Evolutionary conservation across 2,329 filamentous ascomycete species (phyloP).

Genomic region (Fusarium concolor): DNA sequence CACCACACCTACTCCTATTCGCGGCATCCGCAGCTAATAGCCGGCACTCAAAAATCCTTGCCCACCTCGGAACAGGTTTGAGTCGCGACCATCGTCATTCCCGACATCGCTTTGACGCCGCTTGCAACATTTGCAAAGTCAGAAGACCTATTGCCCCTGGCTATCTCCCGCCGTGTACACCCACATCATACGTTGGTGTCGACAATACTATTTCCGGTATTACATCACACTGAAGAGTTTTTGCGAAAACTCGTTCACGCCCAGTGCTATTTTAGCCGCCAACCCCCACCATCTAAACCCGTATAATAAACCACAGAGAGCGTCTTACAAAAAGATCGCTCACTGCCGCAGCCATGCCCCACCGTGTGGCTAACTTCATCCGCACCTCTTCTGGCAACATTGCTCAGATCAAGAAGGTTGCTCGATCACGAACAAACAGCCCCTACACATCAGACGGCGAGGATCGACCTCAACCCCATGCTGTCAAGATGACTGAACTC

Average conservation of each 20-base stretch:
- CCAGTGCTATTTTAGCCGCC: slow-evolving; percentile 34
- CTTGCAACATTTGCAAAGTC: slow-evolving; percentile 21
- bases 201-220: slow-evolving; percentile 24
- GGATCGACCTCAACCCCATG: slow-evolving; percentile 45
- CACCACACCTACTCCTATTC: slow-evolving; percentile 10
- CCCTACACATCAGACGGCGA: slow-evolving; percentile 53
- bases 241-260: slow-evolving; percentile 28
- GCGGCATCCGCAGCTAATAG: slow-evolving; percentile 22
- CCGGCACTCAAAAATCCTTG: slow-evolving; percentile 32
- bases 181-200: slow-evolving; percentile 17
- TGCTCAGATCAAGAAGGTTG: slow-evolving; percentile 60
- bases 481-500: slow-evolving; percentile 55
- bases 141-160: slow-evolving; percentile 35
- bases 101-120: slow-evolving; percentile 17
- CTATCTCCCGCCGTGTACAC: slow-evolving; percentile 34
- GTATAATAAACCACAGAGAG: slow-evolving; percentile 18
- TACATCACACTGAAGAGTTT: slow-evolving; percentile 38
- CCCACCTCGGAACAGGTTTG: slow-evolving; percentile 33
- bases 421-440: slow-evolving; percentile 50
- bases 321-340: slow-evolving; percentile 34
- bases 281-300: slow-evolving; percentile 23
- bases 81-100: slow-evolving; percentile 28
- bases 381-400: slow-evolving; percentile 67
- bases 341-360: slow-evolving; percentile 61
- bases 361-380: slow-evolving; percentile 68